These are phyloP conservation scores for Begonia masoniana DNA, from an alignment of 306 rosid species.

Conservation along the genomic window DNA sequence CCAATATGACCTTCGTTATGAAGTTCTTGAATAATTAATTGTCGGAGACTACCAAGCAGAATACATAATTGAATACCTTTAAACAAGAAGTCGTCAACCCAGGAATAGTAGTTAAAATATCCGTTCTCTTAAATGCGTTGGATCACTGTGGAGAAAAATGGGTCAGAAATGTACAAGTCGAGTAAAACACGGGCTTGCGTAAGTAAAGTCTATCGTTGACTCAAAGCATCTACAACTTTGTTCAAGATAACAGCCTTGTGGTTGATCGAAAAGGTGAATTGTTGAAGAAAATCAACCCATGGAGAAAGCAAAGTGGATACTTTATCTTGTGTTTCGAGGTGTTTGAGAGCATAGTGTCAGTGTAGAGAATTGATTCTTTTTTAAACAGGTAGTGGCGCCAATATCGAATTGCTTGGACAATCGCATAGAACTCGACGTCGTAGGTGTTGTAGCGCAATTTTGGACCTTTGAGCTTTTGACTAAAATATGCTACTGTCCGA, in stretches of 20 bases:
- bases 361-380: neutral
- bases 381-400: neutral
- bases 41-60: too few species aligned
- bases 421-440: too few species aligned
- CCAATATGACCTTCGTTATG: too few species aligned
- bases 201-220: too few species aligned
- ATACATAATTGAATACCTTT: neutral
- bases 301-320: neutral
- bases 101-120: neutral
- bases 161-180: too few species aligned
- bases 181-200: too few species aligned
- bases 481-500: neutral
- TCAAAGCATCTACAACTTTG: too few species aligned
- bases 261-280: neutral
- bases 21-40: too few species aligned
- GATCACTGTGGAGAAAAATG: too few species aligned
- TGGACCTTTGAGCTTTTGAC: too few species aligned
- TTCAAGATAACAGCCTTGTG: neutral
- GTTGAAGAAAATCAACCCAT: neutral
- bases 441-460: too few species aligned
- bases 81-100: neutral
- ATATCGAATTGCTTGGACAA: too few species aligned
- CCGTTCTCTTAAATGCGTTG: neutral
- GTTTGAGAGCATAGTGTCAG: neutral
- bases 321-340: neutral